A percentile compares a stretch with the other conserved stretches of the same genome.
Evolutionary conservation across 2,329 filamentous ascomycete genomes (phyloP).

Genomic region (Neonectria neomacrospora): DNA sequence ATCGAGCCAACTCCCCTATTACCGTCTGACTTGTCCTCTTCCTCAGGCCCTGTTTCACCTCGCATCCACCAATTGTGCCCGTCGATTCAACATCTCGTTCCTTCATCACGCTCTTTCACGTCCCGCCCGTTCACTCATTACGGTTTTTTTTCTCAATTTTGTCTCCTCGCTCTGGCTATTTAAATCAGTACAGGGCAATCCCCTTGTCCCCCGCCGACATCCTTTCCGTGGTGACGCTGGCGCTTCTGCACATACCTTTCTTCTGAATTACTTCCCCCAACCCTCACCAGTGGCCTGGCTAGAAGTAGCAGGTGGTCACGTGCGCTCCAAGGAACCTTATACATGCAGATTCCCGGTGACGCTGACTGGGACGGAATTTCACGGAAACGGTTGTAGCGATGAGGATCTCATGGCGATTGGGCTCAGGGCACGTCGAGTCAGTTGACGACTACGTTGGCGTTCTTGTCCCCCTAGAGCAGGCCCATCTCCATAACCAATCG

Average conservation of each 20-base stretch:
- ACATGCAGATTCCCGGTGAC: conserved; percentile 9
- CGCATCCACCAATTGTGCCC: conserved; percentile 16
- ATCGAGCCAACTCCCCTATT: conserved; percentile 36
- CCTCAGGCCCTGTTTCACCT: conserved; percentile 35
- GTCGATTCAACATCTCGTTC: conserved; percentile 1
- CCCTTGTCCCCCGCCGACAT: not conserved
- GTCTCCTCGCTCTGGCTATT: conserved; percentile 4
- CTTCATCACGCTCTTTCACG: conserved; percentile 8
- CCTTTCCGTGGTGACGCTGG: conserved; percentile 26
- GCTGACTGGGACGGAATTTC: conserved; percentile 7
- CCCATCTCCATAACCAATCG: conserved; percentile 66
- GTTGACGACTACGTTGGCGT: conserved; percentile 63
- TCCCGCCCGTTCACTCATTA: conserved; percentile 23
- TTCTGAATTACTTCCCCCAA: not conserved
- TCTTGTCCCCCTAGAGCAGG: conserved; percentile 64
- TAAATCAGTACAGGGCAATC: not conserved
- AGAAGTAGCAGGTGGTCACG: conserved; percentile 18
- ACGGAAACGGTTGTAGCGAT: conserved; percentile 34
- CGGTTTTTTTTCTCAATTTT: not conserved
- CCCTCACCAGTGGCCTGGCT: conserved; percentile 15
- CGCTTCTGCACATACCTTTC: conserved; percentile 15
- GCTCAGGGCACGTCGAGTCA: conserved; percentile 55
- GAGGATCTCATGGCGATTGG: conserved; percentile 47
- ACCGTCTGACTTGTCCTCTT: conserved; percentile 42
- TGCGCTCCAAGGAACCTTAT: conserved; percentile 8